A percentile compares a stretch with the other conserved stretches of the same genome.
Evolutionary conservation across 371 early-diverging fungal genomes (phyloP).

Genomic region (Blakeslea trispora): DNA sequence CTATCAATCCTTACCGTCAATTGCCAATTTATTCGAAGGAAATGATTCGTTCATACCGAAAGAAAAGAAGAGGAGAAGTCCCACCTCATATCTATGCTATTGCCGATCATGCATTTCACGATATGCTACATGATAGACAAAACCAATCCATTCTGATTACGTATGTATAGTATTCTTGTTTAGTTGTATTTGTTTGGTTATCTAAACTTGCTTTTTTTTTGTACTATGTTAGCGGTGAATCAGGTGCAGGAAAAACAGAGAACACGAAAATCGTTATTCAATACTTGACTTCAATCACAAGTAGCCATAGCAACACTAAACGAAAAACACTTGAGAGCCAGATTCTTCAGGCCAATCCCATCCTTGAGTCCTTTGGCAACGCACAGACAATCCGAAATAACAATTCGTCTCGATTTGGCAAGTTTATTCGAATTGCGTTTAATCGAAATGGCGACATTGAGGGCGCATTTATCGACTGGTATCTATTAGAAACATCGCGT

Average conservation of each 20-base stretch:
- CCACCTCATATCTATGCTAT: constrained; percentile 98
- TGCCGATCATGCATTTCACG: constrained; percentile 94
- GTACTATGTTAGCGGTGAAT: constrained; percentile 91
- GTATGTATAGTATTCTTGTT: constrained; percentile 57
- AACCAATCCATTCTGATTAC: constrained; percentile 99
- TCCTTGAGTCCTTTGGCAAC: constrained; percentile 99
- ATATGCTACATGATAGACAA: constrained; percentile 91
- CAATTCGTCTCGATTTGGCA: constrained; percentile 99
- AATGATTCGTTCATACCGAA: constrained; percentile 75
- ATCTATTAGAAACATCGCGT: constrained; percentile 98
- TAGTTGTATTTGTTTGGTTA: no score
- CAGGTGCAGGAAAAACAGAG: constrained; percentile 99
- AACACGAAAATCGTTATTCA: constrained; percentile 99
- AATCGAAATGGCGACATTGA: constrained; percentile 85
- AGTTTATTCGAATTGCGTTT: constrained; percentile 99
- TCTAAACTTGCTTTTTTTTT: no score
- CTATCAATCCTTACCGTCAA: constrained; percentile 98
- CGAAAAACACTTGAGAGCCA: constrained; percentile 75
- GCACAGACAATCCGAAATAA: constrained; percentile 99
- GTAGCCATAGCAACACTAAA: constrained; percentile 42
- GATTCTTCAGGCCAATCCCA: constrained; percentile 97
- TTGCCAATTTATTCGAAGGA: constrained; percentile 93
- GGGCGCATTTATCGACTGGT: constrained; percentile 98
- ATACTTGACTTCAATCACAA: constrained; percentile 92
- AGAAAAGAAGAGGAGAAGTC: constrained; percentile 86